Evolutionary conservation across 2,329 filamentous ascomycete species (phyloP).

Genomic region (Botrytis cinerea): DNA sequence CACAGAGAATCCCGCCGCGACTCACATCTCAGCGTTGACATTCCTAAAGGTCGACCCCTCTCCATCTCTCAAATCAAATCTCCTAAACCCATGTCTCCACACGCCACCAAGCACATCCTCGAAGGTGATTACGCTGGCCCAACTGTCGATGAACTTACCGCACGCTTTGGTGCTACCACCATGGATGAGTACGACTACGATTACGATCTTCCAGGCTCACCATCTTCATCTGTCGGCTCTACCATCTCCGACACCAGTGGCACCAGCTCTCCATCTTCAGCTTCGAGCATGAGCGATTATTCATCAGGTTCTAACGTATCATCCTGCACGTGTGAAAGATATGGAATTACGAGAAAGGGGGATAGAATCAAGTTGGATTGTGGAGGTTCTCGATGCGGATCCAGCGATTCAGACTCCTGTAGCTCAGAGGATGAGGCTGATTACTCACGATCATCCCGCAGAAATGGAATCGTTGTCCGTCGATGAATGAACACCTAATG

Average conservation of each 20-base stretch:
- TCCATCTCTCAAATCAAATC: constrained; percentile 87
- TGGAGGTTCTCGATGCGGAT: constrained; percentile 84
- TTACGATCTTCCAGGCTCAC: constrained; percentile 56
- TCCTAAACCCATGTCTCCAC: constrained; percentile 84
- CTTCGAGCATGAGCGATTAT: constrained; percentile 71
- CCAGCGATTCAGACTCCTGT: constrained; percentile 68
- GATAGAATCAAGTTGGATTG: constrained; percentile 96
- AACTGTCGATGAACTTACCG: constrained; percentile 76
- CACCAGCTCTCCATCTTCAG: constrained; percentile 69
- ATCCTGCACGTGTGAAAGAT: constrained; percentile 91
- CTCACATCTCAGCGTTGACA: constrained; percentile 59
- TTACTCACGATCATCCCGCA: constrained; percentile 59
- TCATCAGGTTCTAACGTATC: constrained; percentile 71
- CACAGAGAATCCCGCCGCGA: constrained; percentile 46
- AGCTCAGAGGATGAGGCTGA: constrained; percentile 64
- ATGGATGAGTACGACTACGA: constrained; percentile 58
- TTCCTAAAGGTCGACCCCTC: constrained; percentile 85
- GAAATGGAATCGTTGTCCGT: constrained; percentile 63
- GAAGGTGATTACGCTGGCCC: constrained; percentile 74
- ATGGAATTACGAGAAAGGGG: constrained; percentile 91
- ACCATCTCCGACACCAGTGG: constrained; percentile 70
- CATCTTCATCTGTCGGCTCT: constrained; percentile 72
- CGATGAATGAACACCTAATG: constrained; percentile 33
- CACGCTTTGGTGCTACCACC: constrained; percentile 66
- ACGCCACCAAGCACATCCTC: constrained; percentile 85